phyloP scores from a whole-genome alignment of 495 filamentous ascomycete species.

The Hypoxylon subgilvum region DNA sequence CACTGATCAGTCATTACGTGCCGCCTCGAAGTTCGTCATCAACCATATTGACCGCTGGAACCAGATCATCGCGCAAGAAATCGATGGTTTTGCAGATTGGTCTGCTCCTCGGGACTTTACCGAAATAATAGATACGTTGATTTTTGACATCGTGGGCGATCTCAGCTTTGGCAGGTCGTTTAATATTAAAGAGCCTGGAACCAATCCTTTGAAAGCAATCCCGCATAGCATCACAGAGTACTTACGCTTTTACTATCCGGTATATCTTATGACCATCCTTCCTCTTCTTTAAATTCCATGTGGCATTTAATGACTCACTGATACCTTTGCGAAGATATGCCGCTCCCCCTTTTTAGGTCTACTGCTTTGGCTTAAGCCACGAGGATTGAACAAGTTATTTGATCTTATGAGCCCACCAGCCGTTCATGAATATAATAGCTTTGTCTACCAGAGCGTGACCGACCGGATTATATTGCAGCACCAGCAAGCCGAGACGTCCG shows the following conservation, averaged over 20 bases:
- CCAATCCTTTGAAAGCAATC: conserved; percentile 32
- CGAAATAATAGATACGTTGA: conserved; percentile 24
- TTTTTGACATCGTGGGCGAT: conserved; percentile 49
- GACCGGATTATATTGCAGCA: conserved; percentile 13
- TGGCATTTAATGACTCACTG: not conserved
- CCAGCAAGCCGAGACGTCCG: conserved; percentile 3
- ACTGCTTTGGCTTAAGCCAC: conserved; percentile 27
- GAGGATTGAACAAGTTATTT: conserved; percentile 18
- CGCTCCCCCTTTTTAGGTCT: conserved; percentile 12
- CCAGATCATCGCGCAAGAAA: conserved; percentile 30
- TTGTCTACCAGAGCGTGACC: conserved; percentile 22
- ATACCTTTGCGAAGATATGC: conserved; percentile 6
- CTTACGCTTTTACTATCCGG: conserved; percentile 31
- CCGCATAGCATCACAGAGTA: conserved; percentile 35
- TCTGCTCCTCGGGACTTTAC: conserved; percentile 31
- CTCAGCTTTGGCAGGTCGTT: conserved; percentile 61
- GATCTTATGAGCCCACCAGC: not conserved
- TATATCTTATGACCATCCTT: not conserved
- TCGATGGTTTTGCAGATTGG: conserved; percentile 25
- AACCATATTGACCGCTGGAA: conserved; percentile 45
- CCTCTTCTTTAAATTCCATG: too few relatives aligned
- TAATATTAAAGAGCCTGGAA: conserved; percentile 50
- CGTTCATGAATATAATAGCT: conserved; percentile 7
- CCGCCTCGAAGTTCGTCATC: conserved; percentile 27
- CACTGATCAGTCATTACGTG: conserved; percentile 35